Evolutionary conservation across 129 eudicot genomes (phyloP).

Genomic region (Tanacetum coccineum): DNA sequence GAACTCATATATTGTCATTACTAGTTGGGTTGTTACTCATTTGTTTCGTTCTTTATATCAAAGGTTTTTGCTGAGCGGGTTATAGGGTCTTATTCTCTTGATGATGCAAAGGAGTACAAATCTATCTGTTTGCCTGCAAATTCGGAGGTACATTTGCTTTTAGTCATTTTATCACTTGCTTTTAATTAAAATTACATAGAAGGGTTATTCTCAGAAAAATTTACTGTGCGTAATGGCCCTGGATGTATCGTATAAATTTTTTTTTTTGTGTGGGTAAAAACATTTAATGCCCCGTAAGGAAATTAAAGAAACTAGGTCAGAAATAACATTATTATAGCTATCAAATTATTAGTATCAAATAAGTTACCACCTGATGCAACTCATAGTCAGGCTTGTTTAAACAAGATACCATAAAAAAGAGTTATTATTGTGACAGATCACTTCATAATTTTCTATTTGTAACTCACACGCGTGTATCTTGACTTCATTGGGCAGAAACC

Average conservation of each 20-base stretch:
- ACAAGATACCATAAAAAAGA: no score
- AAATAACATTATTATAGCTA: no score
- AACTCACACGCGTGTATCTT: slow-evolving; percentile 3
- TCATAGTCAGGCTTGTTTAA: no score
- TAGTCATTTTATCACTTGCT: neutral
- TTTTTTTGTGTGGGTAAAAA: no score
- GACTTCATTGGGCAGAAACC: slow-evolving; percentile 56
- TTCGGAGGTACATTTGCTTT: slow-evolving; percentile 51
- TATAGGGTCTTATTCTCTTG: slow-evolving; percentile 71
- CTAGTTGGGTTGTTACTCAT: neutral
- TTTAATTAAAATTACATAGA: neutral
- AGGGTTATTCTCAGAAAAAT: neutral
- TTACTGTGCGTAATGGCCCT: no score
- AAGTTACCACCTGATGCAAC: no score
- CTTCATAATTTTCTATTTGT: neutral
- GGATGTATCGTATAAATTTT: no score
- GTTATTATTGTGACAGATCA: no score
- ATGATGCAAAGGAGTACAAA: slow-evolving; percentile 69
- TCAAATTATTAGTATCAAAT: no score
- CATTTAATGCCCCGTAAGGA: no score
- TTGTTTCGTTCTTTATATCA: neutral
- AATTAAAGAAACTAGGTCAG: no score
- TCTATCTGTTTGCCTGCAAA: slow-evolving; percentile 71
- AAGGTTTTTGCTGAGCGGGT: slow-evolving; percentile 87
- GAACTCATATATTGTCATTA: neutral